Conservation (phyloP, 192 early-diverging fungal species). For the Gigaspora rosea region DNA sequence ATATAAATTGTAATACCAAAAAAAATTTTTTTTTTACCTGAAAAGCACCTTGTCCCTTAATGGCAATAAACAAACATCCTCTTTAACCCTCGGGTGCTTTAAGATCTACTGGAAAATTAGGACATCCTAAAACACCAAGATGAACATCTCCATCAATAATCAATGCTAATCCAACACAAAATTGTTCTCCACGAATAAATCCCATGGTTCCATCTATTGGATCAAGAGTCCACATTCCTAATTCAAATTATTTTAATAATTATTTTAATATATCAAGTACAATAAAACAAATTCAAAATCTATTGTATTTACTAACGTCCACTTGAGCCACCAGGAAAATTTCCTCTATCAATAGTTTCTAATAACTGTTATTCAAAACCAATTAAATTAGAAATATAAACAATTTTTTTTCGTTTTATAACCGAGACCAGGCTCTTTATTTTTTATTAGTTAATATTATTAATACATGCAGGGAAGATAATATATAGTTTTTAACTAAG, state of each 20-base stretch:
- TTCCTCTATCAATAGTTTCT: constrained; percentile 53
- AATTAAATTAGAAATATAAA: background rate
- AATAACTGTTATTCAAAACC: background rate
- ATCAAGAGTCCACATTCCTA: constrained; percentile 81
- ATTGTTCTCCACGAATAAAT: constrained; percentile 97
- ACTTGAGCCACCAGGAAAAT: constrained; percentile 31
- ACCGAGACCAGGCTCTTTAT: no score
- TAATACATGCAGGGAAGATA: no score
- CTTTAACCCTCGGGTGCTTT: constrained; percentile 62
- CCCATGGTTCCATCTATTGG: constrained; percentile 98
- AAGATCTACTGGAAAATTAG: constrained; percentile 70
- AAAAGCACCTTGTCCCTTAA: constrained; percentile 88
- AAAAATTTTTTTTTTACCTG: constrained; percentile 55
- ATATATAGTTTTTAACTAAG: no score
- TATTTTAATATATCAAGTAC: background rate
- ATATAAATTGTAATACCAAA: background rate
- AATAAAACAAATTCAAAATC: no score
- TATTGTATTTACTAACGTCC: constrained; percentile 21
- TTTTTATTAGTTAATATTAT: no score
- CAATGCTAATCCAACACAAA: constrained; percentile 92
- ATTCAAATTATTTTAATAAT: background rate
- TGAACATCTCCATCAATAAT: constrained; percentile 86
- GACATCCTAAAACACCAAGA: constrained; percentile 88
- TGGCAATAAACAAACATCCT: constrained; percentile 86
- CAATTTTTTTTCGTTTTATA: no score